A percentile compares a stretch with the other conserved stretches of the same genome.
phyloP scores from a whole-genome alignment of 2,329 filamentous ascomycete species.

The Penicillium sp. region DNA sequence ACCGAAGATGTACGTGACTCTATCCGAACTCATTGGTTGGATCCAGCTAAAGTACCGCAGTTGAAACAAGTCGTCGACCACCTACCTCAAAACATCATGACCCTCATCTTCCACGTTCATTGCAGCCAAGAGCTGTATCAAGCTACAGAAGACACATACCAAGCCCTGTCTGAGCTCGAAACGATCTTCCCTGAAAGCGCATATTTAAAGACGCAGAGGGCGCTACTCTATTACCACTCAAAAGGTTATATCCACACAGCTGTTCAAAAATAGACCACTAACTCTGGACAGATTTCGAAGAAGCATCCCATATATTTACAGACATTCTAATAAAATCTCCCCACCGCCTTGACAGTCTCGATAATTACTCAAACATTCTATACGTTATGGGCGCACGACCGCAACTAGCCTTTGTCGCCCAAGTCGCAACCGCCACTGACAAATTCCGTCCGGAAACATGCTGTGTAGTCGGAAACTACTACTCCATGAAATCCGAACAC shows the following conservation, averaged over 20 bases:
- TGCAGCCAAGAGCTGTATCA: slow-evolving; percentile 92
- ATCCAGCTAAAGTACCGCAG: slow-evolving; percentile 49
- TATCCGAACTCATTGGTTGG: slow-evolving; percentile 1
- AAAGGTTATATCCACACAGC: slow-evolving; percentile 56
- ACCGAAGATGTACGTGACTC: slow-evolving; percentile 73
- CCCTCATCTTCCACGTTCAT: slow-evolving; percentile 91
- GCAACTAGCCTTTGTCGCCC: slow-evolving; percentile 89
- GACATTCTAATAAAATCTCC: slow-evolving; percentile 71
- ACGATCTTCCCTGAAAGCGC: slow-evolving; percentile 84
- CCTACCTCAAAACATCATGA: slow-evolving; percentile 88
- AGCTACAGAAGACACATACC: slow-evolving; percentile 74
- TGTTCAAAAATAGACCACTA: slow-evolving; percentile 15
- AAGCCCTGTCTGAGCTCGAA: slow-evolving; percentile 76
- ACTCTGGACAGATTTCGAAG: slow-evolving; percentile 59
- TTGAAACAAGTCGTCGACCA: slow-evolving; percentile 72
- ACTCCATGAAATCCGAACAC: slow-evolving; percentile 89
- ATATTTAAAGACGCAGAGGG: slow-evolving; percentile 88
- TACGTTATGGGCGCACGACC: slow-evolving; percentile 89
- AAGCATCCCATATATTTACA: slow-evolving; percentile 66
- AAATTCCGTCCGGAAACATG: slow-evolving; percentile 97
- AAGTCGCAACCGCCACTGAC: slow-evolving; percentile 87
- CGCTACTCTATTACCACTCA: slow-evolving; percentile 85
- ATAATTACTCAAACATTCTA: slow-evolving; percentile 96
- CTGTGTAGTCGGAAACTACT: slow-evolving; percentile 97
- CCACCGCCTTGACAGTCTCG: slow-evolving; percentile 81